Percentiles rank a stretch among this genome's conserved stretches.
Conservation (phyloP, 139 green algal genomes). For the Tetradesmus obliquus region DNA sequence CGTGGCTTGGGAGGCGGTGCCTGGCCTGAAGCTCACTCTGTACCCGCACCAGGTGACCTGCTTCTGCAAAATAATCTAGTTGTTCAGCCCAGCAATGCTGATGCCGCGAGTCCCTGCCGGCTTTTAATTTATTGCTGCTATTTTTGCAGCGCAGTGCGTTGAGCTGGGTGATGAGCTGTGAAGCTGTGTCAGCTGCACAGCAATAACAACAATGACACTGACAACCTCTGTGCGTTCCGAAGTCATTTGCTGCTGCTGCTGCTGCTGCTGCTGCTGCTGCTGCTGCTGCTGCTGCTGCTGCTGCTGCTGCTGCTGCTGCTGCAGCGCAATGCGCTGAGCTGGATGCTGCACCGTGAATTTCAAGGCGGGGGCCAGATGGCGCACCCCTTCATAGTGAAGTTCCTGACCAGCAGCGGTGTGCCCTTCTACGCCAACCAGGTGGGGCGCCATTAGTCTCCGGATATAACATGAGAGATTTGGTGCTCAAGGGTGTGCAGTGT, state of each 20-base stretch:
- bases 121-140: no score
- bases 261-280: no score
- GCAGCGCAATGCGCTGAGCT: slow-evolving; percentile 72
- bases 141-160: slow-evolving; percentile 65
- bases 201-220: no score
- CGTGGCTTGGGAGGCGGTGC: slow-evolving; percentile 53
- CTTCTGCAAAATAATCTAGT: no score
- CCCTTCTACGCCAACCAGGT: slow-evolving; percentile 51
- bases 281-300: background rate
- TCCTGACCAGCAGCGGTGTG: slow-evolving; percentile 44
- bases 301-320: background rate
- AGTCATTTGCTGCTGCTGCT: background rate
- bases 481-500: no score
- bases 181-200: slow-evolving; percentile 41
- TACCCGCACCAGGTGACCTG: slow-evolving; percentile 71
- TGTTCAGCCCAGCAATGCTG: no score
- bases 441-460: background rate
- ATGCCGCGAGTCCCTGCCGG: no score
- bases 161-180: slow-evolving; percentile 75
- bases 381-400: slow-evolving; percentile 58
- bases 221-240: no score
- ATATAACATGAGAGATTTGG: no score
- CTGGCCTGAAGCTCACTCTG: slow-evolving; percentile 69
- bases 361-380: background rate
- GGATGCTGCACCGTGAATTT: slow-evolving; percentile 77